These are phyloP conservation scores for Colletotrichum sp. DNA, from an alignment of 2,329 filamentous ascomycete genomes.

Conservation along the genomic window DNA sequence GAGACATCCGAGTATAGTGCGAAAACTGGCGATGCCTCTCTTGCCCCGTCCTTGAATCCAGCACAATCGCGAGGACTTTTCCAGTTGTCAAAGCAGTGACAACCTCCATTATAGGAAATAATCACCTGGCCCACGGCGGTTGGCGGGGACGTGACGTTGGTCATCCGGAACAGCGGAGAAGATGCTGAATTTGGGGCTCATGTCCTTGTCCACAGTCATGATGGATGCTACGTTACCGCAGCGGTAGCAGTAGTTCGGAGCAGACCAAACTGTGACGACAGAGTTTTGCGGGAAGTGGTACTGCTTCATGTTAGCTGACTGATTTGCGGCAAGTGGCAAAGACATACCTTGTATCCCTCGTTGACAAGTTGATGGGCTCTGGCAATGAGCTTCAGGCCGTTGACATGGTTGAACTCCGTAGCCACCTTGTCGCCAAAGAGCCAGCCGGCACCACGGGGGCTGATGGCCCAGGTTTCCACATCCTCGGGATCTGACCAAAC, in stretches of 20 bases:
- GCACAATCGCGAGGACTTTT: background rate
- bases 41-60: background rate
- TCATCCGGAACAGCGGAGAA: conserved; percentile 90
- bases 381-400: conserved; percentile 92
- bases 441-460: conserved; percentile 94
- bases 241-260: conserved; percentile 92
- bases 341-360: conserved; percentile 88
- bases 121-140: conserved; percentile 68
- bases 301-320: conserved; percentile 40
- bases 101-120: conserved; percentile 63
- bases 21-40: background rate
- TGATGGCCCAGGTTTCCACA: conserved; percentile 94
- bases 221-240: conserved; percentile 98
- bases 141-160: conserved; percentile 78
- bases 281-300: conserved; percentile 96
- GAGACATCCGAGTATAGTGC: background rate
- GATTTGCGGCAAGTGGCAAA: background rate
- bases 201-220: conserved; percentile 85
- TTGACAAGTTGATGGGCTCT: conserved; percentile 98
- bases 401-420: conserved; percentile 96
- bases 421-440: conserved; percentile 98
- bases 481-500: conserved; percentile 99
- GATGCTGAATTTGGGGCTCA: conserved; percentile 91
- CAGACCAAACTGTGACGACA: conserved; percentile 97
- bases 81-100: background rate